Evolutionary conservation across 371 early-diverging fungal genomes (phyloP).

Genomic region (Chytridium lagenaria): DNA sequence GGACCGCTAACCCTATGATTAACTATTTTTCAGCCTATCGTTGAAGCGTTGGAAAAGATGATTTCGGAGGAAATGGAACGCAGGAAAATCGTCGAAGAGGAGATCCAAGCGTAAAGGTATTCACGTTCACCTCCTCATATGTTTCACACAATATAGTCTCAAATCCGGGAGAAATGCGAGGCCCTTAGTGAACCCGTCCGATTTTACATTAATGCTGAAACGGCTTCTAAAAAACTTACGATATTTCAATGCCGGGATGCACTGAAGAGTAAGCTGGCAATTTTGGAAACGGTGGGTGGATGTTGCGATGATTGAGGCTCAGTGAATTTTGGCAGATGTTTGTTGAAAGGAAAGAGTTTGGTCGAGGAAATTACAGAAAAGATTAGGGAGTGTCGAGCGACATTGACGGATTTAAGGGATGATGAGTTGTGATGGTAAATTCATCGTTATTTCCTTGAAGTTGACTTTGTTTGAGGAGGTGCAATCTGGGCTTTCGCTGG

Average conservation of each 20-base stretch:
- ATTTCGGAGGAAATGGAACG: constrained; percentile 21
- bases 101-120: not conserved
- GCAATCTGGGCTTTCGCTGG: not conserved
- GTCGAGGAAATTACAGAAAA: not conserved
- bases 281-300: constrained; percentile 14
- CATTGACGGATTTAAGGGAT: not conserved
- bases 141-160: not conserved
- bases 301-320: not conserved
- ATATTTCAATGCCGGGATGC: constrained; percentile 18
- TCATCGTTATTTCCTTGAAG: not conserved
- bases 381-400: not conserved
- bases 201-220: constrained; percentile 11
- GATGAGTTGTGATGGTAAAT: constrained; percentile 2
- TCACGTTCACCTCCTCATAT: not conserved
- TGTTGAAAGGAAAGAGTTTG: not conserved
- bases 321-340: not conserved
- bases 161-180: constrained; percentile 1
- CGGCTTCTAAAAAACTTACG: constrained; percentile 1
- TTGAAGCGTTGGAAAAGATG: constrained; percentile 6
- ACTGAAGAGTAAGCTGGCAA: not conserved
- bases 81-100: not conserved
- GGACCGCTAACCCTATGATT: not conserved
- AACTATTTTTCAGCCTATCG: constrained; percentile 8
- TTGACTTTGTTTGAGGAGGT: not conserved
- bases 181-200: not conserved